These are phyloP conservation scores for Kuraishia capsulata DNA, from an alignment of 805 yeast species.

Conservation along the genomic window DNA sequence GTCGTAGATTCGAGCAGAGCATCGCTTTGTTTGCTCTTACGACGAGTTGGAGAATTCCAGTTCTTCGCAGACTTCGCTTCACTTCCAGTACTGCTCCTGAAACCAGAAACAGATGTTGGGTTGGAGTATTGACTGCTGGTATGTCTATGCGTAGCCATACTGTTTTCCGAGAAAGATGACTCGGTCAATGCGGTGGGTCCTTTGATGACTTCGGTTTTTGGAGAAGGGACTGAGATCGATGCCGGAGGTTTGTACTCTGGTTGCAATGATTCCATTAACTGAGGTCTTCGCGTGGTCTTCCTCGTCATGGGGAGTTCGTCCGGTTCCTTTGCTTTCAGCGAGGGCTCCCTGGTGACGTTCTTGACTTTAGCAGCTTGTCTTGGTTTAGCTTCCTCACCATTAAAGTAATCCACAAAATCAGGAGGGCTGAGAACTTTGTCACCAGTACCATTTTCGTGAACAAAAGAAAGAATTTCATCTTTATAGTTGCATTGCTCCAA, in stretches of 20 bases:
- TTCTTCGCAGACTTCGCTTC: conserved; percentile 8
- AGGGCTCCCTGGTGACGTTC: not conserved
- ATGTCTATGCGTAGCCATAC: conserved; percentile 1
- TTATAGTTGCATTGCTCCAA: conserved; percentile 62
- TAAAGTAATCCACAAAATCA: conserved; percentile 50
- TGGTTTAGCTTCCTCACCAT: conserved; percentile 10
- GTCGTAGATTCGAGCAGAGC: not conserved
- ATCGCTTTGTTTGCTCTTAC: conserved; percentile 13
- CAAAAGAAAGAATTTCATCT: conserved; percentile 48
- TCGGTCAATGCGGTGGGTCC: conserved; percentile 2
- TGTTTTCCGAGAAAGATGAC: conserved; percentile 1
- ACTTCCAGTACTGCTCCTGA: conserved; percentile 5
- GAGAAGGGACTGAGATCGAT: too few relatives aligned
- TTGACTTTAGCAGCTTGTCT: not conserved
- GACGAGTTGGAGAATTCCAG: conserved; percentile 35
- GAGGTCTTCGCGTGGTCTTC: not conserved
- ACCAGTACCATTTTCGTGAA: conserved; percentile 55
- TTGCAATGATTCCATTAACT: too few relatives aligned
- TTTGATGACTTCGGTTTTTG: not conserved
- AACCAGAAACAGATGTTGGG: conserved; percentile 19
- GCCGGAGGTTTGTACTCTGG: too few relatives aligned
- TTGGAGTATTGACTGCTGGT: conserved; percentile 11
- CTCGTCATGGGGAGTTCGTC: not conserved
- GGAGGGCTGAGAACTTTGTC: conserved; percentile 49
- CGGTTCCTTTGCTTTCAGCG: not conserved